Conservation (phyloP, 2,329 filamentous ascomycete species). For the Stachybotrys elegans region DNA sequence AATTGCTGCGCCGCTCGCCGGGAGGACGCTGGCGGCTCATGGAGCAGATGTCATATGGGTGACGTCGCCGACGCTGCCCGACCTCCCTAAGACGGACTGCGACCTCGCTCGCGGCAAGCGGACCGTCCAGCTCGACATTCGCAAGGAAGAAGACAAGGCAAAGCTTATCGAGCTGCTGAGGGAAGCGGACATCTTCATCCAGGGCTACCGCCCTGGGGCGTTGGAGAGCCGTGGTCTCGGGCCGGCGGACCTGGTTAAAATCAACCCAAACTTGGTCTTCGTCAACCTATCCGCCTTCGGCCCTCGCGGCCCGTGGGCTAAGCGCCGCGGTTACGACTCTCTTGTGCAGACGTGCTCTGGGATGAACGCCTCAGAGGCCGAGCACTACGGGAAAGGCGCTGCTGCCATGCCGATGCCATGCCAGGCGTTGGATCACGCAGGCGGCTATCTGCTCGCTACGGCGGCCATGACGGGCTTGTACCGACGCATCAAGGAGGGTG, state of each 20-base stretch:
- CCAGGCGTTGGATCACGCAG: slow-evolving; percentile 49
- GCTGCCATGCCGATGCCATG: slow-evolving; percentile 37
- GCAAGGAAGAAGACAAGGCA: slow-evolving; percentile 39
- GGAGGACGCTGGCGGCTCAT: slow-evolving; percentile 63
- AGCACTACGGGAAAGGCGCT: slow-evolving; percentile 32
- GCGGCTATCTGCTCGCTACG: slow-evolving; percentile 47
- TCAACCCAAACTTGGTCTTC: slow-evolving; percentile 37
- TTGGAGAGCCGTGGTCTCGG: slow-evolving; percentile 34
- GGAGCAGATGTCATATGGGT: slow-evolving; percentile 52
- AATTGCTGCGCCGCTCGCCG: slow-evolving; percentile 64
- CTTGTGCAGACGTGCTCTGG: slow-evolving; percentile 43
- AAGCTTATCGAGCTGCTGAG: slow-evolving; percentile 50
- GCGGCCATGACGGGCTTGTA: slow-evolving; percentile 46
- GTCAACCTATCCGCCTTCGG: slow-evolving; percentile 49
- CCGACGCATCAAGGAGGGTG: slow-evolving; percentile 33
- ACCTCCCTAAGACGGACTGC: slow-evolving; percentile 60
- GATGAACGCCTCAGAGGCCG: slow-evolving; percentile 48
- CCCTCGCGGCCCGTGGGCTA: slow-evolving; percentile 29
- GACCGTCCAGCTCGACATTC: slow-evolving; percentile 53
- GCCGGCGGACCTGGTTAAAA: slow-evolving; percentile 24
- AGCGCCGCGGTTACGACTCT: slow-evolving; percentile 48
- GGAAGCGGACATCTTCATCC: slow-evolving; percentile 53
- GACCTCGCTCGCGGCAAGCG: slow-evolving; percentile 63
- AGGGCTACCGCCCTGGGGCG: slow-evolving; percentile 59
- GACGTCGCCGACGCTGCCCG: slow-evolving; percentile 52